Base-by-base conservation (phyloP, 148 eudicot species). In the Chenopodium berlandieri region DNA sequence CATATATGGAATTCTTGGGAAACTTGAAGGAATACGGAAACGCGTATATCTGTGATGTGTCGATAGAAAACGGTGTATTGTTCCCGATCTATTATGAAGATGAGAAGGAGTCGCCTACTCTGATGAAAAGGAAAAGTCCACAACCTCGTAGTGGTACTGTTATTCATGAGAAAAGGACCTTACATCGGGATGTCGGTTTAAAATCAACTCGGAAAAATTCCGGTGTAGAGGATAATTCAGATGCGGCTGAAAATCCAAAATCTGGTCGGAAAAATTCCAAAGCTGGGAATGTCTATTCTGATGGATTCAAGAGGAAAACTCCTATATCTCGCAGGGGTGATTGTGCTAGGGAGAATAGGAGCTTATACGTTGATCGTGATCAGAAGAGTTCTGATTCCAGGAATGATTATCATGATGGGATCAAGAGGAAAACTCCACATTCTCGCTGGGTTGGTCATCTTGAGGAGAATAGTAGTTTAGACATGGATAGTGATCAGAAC, bases 11-110 rank as follows among this genome's bases (percentile, higher is more conserved):
- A 73, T 88, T 90, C 79, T 73, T 82, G 78, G 77, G 72, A 9
- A 82, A 82, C 13, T 69, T 85, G 40, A 86, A 64, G 79, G 85
- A 16, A 40, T 75, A 74, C 74, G 87, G 87, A 69, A 78, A 75
- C 7, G 63, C 86, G 8, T 90, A 90, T 81, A 80, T 80, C 75
- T 82, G 88, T 74, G 76, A 85, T 66, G 81, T 74, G 34, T 73
- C 84, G 5, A 25, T 11, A 32, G 70, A 75, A 54, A 25, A 84
- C 69, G 85, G 85, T 23, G 77, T 68, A 31, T 52, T 32, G 76
- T 37, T 30, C 9, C 85, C 80, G 40, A 54, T 90, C 54, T 75
- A 73, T 74, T 90, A 90, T 48, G 89, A 88, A 75, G 76, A 65
- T 17, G 86, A 86, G 60, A 46, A 9, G 22, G 32, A 66, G 4